Evolutionary conservation across 495 filamentous ascomycete species (phyloP).

Genomic region (Trichoderma orchidacearum): DNA sequence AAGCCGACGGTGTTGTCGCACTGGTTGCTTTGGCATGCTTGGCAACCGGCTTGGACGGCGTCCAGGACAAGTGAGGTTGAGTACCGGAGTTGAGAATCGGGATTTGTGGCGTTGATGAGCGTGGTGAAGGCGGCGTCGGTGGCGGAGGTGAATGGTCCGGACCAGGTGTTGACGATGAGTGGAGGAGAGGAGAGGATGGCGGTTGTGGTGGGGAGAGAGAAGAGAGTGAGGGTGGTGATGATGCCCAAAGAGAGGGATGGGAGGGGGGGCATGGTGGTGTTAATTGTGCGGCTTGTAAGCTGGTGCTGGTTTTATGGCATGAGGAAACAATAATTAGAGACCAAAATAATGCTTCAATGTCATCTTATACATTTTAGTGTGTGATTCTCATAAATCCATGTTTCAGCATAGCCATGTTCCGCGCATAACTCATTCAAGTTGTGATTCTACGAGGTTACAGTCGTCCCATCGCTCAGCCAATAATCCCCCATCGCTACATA

Average conservation of each 20-base stretch:
- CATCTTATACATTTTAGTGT: no score
- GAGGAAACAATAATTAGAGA: no score
- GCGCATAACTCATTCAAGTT: no score
- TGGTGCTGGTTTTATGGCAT: no score
- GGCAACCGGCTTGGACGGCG: constrained; percentile 28
- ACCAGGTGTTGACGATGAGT: constrained; percentile 33
- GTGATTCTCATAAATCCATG: no score
- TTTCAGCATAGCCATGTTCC: no score
- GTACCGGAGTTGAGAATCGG: not conserved
- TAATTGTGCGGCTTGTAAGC: not conserved
- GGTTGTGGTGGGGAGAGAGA: not conserved
- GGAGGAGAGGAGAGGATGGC: constrained; percentile 20
- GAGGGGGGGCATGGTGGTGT: not conserved
- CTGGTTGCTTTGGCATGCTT: constrained; percentile 28
- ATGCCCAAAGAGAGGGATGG: not conserved
- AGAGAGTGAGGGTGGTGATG: not conserved
- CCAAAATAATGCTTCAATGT: no score
- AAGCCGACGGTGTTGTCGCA: constrained; percentile 34
- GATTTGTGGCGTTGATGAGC: constrained; percentile 10
- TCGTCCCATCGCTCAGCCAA: not conserved
- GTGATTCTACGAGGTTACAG: not conserved
- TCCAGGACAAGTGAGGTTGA: constrained; percentile 19
- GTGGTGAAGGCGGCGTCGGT: constrained; percentile 31
- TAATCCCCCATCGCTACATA: not conserved
- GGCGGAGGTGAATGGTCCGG: constrained; percentile 28